Conservation (phyloP, 2,329 filamentous ascomycete genomes). For the Cladosporium sp. region DNA sequence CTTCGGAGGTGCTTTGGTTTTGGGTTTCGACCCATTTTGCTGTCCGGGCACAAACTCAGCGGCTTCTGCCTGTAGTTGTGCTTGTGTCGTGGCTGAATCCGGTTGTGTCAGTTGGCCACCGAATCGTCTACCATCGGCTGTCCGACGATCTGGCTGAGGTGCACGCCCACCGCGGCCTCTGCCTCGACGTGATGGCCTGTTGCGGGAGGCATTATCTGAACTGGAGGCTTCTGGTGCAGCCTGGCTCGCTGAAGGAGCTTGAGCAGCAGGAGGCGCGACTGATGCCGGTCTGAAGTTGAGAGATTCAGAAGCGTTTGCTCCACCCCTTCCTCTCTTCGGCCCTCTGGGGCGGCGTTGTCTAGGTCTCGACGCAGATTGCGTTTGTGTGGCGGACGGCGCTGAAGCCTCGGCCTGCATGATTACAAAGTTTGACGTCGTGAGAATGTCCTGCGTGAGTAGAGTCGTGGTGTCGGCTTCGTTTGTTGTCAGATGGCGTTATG, state of each 20-base stretch:
- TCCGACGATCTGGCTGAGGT: constrained; percentile 28
- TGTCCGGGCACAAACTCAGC: constrained; percentile 54
- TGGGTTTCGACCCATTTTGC: constrained; percentile 38
- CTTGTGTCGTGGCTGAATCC: constrained; percentile 24
- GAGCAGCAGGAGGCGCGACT: constrained; percentile 31
- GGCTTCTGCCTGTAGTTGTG: constrained; percentile 51
- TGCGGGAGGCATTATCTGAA: constrained; percentile 12
- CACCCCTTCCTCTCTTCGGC: constrained; percentile 31
- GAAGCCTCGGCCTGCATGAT: constrained; percentile 20
- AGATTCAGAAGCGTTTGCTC: constrained; percentile 29
- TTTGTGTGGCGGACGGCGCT: constrained; percentile 9
- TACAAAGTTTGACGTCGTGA: not conserved
- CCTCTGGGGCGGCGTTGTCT: constrained; percentile 25
- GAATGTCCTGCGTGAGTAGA: not conserved
- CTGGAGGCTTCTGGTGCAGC: constrained; percentile 21
- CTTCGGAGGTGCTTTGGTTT: constrained; percentile 48
- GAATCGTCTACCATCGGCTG: constrained; percentile 50
- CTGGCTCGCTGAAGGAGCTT: constrained; percentile 18
- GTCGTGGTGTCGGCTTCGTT: not conserved
- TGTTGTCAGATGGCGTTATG: not conserved
- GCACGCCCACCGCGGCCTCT: constrained; percentile 31
- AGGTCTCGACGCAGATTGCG: constrained; percentile 8
- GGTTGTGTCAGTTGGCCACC: constrained; percentile 51
- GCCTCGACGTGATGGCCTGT: constrained; percentile 21
- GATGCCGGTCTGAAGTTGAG: constrained; percentile 38